Evolutionary conservation across 2,329 filamentous ascomycete genomes (phyloP).

Genomic region (Rhexocercosporidium sp.): DNA sequence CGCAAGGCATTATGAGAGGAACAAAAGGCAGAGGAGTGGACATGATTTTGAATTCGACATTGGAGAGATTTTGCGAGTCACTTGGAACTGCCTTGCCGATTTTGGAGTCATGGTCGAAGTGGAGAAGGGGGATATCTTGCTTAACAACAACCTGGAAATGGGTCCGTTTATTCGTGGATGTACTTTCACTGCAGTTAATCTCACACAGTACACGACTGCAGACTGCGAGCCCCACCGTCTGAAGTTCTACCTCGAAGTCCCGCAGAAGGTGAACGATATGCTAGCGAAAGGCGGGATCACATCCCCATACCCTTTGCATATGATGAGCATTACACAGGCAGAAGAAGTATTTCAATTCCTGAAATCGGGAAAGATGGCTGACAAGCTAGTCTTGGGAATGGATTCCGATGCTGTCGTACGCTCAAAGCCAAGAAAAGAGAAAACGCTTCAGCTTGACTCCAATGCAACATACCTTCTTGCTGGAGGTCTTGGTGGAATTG

Average conservation of each 20-base stretch:
- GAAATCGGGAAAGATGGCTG: too few relatives aligned
- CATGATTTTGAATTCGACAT: conserved; percentile 37
- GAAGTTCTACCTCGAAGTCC: too few relatives aligned
- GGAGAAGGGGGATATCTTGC: conserved; percentile 19
- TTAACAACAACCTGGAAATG: conserved; percentile 1
- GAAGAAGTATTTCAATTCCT: too few relatives aligned
- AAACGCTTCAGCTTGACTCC: too few relatives aligned
- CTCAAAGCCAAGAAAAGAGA: too few relatives aligned
- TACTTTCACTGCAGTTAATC: neutral
- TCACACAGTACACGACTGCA: neutral
- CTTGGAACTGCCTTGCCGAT: conserved; percentile 43
- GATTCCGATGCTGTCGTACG: too few relatives aligned
- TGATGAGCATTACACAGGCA: too few relatives aligned
- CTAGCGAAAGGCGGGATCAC: too few relatives aligned
- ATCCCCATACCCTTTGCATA: too few relatives aligned
- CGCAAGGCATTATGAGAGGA: conserved; percentile 38
- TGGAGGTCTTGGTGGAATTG: conserved; percentile 40
- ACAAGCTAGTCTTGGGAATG: too few relatives aligned
- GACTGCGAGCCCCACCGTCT: too few relatives aligned
- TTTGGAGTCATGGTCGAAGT: conserved; percentile 47
- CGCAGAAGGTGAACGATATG: too few relatives aligned
- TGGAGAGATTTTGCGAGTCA: conserved; percentile 31
- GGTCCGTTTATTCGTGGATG: neutral
- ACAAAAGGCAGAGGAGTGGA: conserved; percentile 37
- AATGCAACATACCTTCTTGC: conserved; percentile 36